Evolutionary conservation across 345 rosid species (phyloP).

Genomic region (Luvunga scandens): DNA sequence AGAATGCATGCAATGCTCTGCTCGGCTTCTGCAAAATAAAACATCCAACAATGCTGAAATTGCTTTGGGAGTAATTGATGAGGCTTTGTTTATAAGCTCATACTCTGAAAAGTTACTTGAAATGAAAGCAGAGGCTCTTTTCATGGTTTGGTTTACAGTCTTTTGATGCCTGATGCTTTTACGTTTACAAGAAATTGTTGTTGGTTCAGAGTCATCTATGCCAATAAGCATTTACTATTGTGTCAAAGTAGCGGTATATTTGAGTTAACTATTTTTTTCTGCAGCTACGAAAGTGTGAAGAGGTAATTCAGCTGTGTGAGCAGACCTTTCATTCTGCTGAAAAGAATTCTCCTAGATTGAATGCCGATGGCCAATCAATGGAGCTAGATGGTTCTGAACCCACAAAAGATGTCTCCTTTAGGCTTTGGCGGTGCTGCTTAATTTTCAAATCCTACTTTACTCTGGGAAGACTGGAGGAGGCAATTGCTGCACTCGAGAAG

Average conservation of each 20-base stretch:
- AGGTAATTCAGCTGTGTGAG: slow-evolving; percentile 76
- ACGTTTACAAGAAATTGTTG: not conserved
- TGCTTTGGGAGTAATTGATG: slow-evolving; percentile 66
- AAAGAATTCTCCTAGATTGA: slow-evolving; percentile 45
- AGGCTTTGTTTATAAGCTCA: slow-evolving; percentile 61
- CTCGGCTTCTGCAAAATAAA: slow-evolving; percentile 47
- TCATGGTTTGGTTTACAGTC: slow-evolving; percentile 49
- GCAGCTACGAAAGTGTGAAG: slow-evolving; percentile 87
- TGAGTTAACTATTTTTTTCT: slow-evolving; percentile 26
- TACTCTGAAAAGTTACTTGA: slow-evolving; percentile 72
- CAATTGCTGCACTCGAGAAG: slow-evolving; percentile 63
- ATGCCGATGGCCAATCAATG: slow-evolving; percentile 23
- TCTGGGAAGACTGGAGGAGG: slow-evolving; percentile 92
- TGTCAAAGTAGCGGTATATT: not conserved
- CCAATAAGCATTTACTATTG: slow-evolving; percentile 2
- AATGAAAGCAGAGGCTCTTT: slow-evolving; percentile 82
- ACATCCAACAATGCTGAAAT: slow-evolving; percentile 47
- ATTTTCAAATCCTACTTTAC: slow-evolving; percentile 72
- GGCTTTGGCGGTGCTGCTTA: slow-evolving; percentile 64
- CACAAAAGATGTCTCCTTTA: slow-evolving; percentile 41
- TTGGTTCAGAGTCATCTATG: not conserved
- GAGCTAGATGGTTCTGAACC: slow-evolving; percentile 39
- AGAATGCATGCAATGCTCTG: slow-evolving; percentile 52
- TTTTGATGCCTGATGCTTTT: slow-evolving; percentile 1
- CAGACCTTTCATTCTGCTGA: slow-evolving; percentile 72